Base-by-base conservation (phyloP, 176 grass and related monocot species). In the Lolium rigidum region DNA sequence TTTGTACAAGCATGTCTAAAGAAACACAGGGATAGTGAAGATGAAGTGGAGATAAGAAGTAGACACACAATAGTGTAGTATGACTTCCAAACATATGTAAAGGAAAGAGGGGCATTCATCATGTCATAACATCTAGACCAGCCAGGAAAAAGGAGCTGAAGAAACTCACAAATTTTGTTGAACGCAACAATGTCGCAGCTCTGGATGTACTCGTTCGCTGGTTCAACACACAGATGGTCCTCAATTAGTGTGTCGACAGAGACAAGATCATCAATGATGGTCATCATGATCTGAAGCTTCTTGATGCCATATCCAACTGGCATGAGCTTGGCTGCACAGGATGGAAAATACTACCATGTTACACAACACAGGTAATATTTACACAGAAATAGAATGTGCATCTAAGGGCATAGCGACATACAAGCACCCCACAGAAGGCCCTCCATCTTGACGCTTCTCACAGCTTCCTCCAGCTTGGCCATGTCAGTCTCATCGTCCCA, bases 261-360 rank as follows among this genome's bases (percentile, higher is more conserved):
- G 13, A 99, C 97, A 13, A 96, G 91, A 8, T 99, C 97, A 71
- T 99, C 97, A 8, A 99, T 72, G 25, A 99, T 99, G 41, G 92
- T 96, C 97, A 99, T 93, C 94, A 99, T 99, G 82, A 99, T 99
- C 61, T 96, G 94, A 69, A 99, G 20, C 85, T 99, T 99, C 88
- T 99, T 99, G 59, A 99, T 96, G 46, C 97, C 97, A 80, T 99
- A 99, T 10, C 97, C 97, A 80, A 99, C 97, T 1, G 97, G 86
- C 37, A 88, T 94, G 82, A 99, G 87, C 55, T 99, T 96, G 80
- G 97, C 96, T 98, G 90, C 82, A 88, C 51, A 31, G 6, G 9
- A 62, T 20, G 16, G 15, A 6, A 51, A 8, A 21, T 15, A 5
- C 14, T 26, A 28, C 41, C 41, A 80, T 2, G 4, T 79, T 9